These are phyloP conservation scores for Fraxinus baroniana DNA, from an alignment of 305 asterid species.

Conservation along the genomic window DNA sequence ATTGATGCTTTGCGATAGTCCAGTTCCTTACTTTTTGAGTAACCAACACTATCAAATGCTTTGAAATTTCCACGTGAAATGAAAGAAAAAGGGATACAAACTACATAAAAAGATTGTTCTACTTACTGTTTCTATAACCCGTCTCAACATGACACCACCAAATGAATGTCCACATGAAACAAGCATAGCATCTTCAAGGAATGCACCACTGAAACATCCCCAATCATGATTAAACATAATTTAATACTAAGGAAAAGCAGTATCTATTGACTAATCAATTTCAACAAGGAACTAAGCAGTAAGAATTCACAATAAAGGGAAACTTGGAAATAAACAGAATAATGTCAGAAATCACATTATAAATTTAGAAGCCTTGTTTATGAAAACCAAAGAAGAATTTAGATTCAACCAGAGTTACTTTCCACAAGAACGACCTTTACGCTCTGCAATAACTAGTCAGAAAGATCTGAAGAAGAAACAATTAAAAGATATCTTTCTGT, in stretches of 20 bases:
- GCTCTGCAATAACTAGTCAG: slow-evolving; percentile 5
- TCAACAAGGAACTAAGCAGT: neutral
- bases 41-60: slow-evolving; percentile 15
- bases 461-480: slow-evolving; percentile 12
- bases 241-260: neutral
- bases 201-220: slow-evolving; percentile 68
- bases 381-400: slow-evolving; percentile 19
- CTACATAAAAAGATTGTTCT: slow-evolving; percentile 17
- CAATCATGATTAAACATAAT: slow-evolving; percentile 27
- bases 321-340: neutral
- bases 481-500: slow-evolving; percentile 2
- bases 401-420: neutral
- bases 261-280: neutral
- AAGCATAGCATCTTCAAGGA: slow-evolving; percentile 91
- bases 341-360: neutral
- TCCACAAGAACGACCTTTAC: neutral
- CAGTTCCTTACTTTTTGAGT: neutral
- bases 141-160: slow-evolving; percentile 89
- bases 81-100: slow-evolving; percentile 11
- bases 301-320: neutral
- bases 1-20: neutral
- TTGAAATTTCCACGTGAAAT: slow-evolving; percentile 5
- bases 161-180: slow-evolving; percentile 98
- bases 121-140: slow-evolving; percentile 81
- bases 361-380: neutral